A percentile compares a stretch with the other conserved stretches of the same genome.
These are phyloP conservation scores for Gamarada debralockiae DNA, from an alignment of 495 filamentous ascomycete genomes.

Conservation along the genomic window DNA sequence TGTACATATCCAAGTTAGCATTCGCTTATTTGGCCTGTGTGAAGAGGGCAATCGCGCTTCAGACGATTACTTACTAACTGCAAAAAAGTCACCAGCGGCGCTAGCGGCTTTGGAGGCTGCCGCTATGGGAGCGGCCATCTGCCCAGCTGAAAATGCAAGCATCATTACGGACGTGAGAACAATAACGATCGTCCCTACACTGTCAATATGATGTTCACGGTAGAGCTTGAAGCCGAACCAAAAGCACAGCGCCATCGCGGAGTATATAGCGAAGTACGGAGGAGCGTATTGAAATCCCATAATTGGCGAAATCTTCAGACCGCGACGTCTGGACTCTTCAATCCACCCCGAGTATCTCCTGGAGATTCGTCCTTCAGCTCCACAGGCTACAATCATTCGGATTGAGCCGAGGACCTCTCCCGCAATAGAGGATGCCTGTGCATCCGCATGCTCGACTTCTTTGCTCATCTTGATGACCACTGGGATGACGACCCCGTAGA, in stretches of 20 bases:
- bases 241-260: conserved; percentile 34
- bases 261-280: conserved; percentile 32
- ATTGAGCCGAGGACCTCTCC: conserved; percentile 54
- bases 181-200: conserved; percentile 42
- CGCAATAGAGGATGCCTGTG: conserved; percentile 55
- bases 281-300: conserved; percentile 27
- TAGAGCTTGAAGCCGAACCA: conserved; percentile 48
- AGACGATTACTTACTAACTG: conserved; percentile 32
- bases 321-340: conserved; percentile 51
- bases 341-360: conserved; percentile 51
- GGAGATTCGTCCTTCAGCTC: conserved; percentile 52
- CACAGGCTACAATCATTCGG: conserved; percentile 59
- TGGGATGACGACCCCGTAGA: conserved; percentile 51
- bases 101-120: conserved; percentile 47
- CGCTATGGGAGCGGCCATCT: conserved; percentile 46
- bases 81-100: conserved; percentile 52
- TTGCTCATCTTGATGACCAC: conserved; percentile 54
- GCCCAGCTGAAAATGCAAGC: conserved; percentile 35
- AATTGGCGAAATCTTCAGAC: conserved; percentile 29
- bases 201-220: conserved; percentile 34
- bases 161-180: conserved; percentile 57
- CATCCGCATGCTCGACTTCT: conserved; percentile 53
- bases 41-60: too few relatives aligned
- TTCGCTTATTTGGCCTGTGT: too few relatives aligned
- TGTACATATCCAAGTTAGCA: neutral